Base-by-base conservation (phyloP, 148 eudicot species). In the Cornus kousa region DNA sequence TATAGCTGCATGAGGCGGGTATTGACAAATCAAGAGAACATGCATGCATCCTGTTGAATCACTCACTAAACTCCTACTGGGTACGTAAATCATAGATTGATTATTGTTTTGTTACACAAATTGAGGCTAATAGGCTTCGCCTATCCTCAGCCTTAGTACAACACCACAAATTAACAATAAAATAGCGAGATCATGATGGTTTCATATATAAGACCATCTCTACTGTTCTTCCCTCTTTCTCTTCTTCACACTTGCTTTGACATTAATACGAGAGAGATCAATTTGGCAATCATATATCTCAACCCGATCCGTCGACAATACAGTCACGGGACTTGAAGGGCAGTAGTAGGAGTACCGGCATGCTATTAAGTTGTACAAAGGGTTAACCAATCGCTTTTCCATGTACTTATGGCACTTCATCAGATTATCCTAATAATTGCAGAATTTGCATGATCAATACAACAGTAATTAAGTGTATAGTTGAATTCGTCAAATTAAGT, bases 281-380 rank as follows among this genome's bases (percentile, higher is more conserved):
- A 69, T 59, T 66, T 23, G 74, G 11, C 9, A 48, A 71, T 77
- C 77, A 13, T 39, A 23, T 12, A 71, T 33, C 3, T 75, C 55
- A 32, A 37, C 67, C 50, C 35, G 60, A 11, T 76, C 72, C 74
- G 9, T 76, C 17, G 71, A 69, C 76, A 87, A 53, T 31, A 87
- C 87, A 1, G 89, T 84, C 20, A 79, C 87, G 23, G 87, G 85
- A 68, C 89, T 87, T 33, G 83, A 62, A 71, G 87, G 87, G 62
- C 73, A 76, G 19, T 31, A 24, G 14, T 24, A 64, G 11, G 50
- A 62, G 60, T 46, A 5, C 16, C 37, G 50, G 24, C 64, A 31
- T 16, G 53, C 73, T 71, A 32, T 68, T 31, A 62, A 13, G 39
- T 73, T 74, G 60, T 35, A 67, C n/a, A 43, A 59, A 7, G 72